Evolutionary conservation across 2,329 filamentous ascomycete genomes (phyloP).

Genomic region (Neoarthrinium moseri): DNA sequence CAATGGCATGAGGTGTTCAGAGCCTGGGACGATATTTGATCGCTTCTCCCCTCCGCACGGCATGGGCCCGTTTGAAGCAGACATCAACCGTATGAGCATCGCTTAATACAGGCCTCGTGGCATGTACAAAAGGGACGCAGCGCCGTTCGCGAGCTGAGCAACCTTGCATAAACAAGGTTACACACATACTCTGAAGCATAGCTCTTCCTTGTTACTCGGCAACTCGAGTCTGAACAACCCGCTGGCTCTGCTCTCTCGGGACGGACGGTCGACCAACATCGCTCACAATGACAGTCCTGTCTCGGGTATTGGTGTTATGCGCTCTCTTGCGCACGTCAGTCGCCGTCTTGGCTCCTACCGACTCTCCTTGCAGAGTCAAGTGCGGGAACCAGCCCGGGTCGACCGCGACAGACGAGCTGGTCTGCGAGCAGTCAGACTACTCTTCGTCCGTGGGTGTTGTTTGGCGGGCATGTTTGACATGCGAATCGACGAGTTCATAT

Average conservation of each 20-base stretch:
- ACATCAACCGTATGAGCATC: not conserved
- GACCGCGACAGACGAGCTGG: conserved; percentile 46
- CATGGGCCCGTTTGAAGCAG: not conserved
- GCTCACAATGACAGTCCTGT: conserved; percentile 13
- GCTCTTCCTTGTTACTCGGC: no score
- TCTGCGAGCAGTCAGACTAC: conserved; percentile 44
- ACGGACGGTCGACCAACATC: conserved; percentile 9
- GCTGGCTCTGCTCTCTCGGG: not conserved
- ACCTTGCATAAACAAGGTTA: no score
- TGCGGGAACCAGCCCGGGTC: conserved; percentile 54
- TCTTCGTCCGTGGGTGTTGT: conserved; percentile 41
- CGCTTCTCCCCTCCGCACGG: not conserved
- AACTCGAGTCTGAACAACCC: not conserved
- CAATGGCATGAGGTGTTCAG: not conserved
- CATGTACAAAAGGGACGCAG: no score
- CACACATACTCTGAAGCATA: no score
- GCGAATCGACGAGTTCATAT: conserved; percentile 51
- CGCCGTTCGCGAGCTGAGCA: no score
- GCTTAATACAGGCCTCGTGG: no score
- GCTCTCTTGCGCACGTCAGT: conserved; percentile 19
- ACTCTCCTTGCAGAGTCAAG: conserved; percentile 47
- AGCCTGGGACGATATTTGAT: not conserved
- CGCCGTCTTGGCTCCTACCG: conserved; percentile 41
- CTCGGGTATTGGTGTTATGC: conserved; percentile 16
- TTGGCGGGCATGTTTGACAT: conserved; percentile 50